Percentiles rank a stretch among this genome's conserved stretches.
Conservation (phyloP, 2,329 filamentous ascomycete genomes). For the Calonectria fujianensis region DNA sequence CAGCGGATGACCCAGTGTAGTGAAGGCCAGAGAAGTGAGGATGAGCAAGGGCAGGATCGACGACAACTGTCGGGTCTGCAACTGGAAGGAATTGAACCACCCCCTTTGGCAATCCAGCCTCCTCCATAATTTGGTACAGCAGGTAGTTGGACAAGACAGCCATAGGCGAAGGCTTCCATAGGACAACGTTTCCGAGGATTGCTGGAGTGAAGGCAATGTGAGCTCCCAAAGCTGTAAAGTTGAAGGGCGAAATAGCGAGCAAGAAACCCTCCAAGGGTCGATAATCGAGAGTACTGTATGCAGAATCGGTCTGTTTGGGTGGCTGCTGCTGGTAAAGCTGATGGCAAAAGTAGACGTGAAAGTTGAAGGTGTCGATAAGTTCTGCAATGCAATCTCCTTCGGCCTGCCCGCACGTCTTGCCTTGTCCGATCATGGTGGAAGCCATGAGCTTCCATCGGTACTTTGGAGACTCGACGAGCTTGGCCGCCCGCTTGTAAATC, state of each 20-base stretch:
- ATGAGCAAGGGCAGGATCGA: neutral
- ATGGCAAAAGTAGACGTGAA: slow-evolving; percentile 15
- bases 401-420: slow-evolving; percentile 10
- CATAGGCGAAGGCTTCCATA: slow-evolving; percentile 17
- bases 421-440: slow-evolving; percentile 4
- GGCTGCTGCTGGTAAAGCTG: slow-evolving; percentile 17
- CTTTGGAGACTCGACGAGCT: slow-evolving; percentile 19
- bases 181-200: neutral
- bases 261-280: slow-evolving; percentile 7
- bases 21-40: slow-evolving; percentile 8
- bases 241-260: slow-evolving; percentile 8
- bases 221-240: slow-evolving; percentile 10
- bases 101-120: neutral
- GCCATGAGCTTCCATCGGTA: slow-evolving; percentile 23
- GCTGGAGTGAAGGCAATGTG: slow-evolving; percentile 8
- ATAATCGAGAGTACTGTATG: slow-evolving; percentile 1
- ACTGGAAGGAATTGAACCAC: slow-evolving; percentile 14
- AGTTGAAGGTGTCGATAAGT: slow-evolving; percentile 4
- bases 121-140: slow-evolving; percentile 10
- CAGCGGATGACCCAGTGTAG: neutral
- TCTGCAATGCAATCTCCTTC: slow-evolving; percentile 13
- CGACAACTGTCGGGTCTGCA: neutral
- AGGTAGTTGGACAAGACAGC: slow-evolving; percentile 12
- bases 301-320: slow-evolving; percentile 5
- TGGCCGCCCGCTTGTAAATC: slow-evolving; percentile 17